Evolutionary conservation across 2,329 filamentous ascomycete genomes (phyloP).

Genomic region (Cladosporium cucumerinum): DNA sequence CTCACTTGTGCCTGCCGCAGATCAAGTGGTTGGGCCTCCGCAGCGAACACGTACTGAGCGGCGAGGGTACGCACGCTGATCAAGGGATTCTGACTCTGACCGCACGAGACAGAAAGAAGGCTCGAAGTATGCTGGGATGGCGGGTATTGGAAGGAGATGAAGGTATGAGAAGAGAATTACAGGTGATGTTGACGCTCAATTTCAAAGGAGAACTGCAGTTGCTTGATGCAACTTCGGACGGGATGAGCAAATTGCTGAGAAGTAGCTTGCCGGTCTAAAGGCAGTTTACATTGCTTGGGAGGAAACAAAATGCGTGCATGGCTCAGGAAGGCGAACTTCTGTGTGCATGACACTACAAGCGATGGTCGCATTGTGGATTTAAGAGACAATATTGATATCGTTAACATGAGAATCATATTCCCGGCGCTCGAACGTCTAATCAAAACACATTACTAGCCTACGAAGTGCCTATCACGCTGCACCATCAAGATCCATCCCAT

Average conservation of each 20-base stretch:
- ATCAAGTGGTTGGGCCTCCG: slow-evolving; percentile 66
- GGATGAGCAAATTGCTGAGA: slow-evolving; percentile 26
- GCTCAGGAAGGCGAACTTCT: background rate
- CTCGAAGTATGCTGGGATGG: slow-evolving; percentile 48
- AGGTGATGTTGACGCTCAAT: slow-evolving; percentile 70
- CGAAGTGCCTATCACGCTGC: background rate
- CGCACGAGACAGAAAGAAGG: slow-evolving; percentile 56
- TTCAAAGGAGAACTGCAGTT: slow-evolving; percentile 73
- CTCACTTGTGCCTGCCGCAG: slow-evolving; percentile 45
- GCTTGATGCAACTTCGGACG: slow-evolving; percentile 28
- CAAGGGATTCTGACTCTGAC: slow-evolving; percentile 52
- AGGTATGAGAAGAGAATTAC: slow-evolving; percentile 57
- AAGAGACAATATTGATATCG: background rate
- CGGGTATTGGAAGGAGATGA: slow-evolving; percentile 10
- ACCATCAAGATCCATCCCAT: slow-evolving; percentile 26
- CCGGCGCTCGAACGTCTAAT: background rate
- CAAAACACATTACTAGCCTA: background rate
- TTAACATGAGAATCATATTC: background rate
- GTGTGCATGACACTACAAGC: background rate
- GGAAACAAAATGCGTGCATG: background rate
- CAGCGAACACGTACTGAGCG: slow-evolving; percentile 31
- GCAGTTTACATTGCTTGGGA: background rate
- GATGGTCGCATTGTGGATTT: background rate
- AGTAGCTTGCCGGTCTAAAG: background rate
- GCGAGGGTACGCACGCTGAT: slow-evolving; percentile 28